Evolutionary conservation across 192 early-diverging fungal genomes (phyloP), one percentile per base, ranked within the genome.

Genomic region (Backusella macrospora): DNA sequence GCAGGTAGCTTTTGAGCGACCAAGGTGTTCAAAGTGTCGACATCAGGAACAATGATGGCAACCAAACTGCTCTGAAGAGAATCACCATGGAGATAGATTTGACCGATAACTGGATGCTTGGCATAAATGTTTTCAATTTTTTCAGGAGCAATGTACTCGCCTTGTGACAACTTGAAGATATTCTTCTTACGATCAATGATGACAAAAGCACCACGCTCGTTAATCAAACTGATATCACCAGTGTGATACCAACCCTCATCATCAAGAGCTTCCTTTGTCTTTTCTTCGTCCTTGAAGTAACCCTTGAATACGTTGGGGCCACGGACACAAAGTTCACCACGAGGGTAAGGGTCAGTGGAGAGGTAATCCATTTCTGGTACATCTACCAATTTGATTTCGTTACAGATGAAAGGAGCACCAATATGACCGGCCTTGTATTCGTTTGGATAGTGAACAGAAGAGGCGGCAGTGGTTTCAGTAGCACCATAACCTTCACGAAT

Each of bases 401-500:
- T 76, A 73, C 85, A 89, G 13, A 86, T 83, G 44, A 89, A 78
- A 6, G 92, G 90, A 0, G 84, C 78, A 23, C 96, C 96, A 10
- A 96, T 89, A 71, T 95, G 90, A 10, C 95, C 95, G 1, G 91
- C 83, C 52, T 84, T 83, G 37, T 82, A 86, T 67, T 96, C 95
- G 40, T 84, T 84, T 7, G 75, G 64, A 15, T 71, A 73, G 6
- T 90, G 88, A 13, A 88, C 66, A 3, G 88, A 82, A 0, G 83
- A 77, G 3, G 86, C 87, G 7, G 88, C 92, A 26, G 84, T 77
- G 15, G 85, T 91, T 73, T 98, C 95, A 2, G 95, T 96, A 73
- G 93, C 87, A 8, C 96, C 96, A 79, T 96, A 96, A 4, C 95
- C 96, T 76, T 99, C 96, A 48, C 89, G 62, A 5, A 99, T 86